These are phyloP conservation scores for Dendryphion nanum DNA, from an alignment of 2,329 filamentous ascomycete genomes.

Conservation along the genomic window DNA sequence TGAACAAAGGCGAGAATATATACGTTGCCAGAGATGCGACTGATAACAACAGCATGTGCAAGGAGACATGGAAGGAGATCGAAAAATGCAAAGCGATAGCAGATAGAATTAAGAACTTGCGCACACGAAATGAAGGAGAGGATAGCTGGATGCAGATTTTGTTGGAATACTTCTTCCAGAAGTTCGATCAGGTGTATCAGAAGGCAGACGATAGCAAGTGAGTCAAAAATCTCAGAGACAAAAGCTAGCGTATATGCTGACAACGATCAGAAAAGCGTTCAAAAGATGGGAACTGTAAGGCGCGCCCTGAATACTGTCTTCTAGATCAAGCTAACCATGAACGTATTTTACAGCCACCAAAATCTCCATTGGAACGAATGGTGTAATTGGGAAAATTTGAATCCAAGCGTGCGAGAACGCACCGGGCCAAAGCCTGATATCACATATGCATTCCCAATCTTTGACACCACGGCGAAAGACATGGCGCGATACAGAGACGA, in stretches of 20 bases:
- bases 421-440: conserved; percentile 12
- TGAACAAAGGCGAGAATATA: neutral
- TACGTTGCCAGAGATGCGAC: neutral
- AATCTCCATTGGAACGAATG: conserved; percentile 3
- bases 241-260: conserved; percentile 3
- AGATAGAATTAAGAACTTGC: neutral
- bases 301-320: neutral
- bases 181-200: conserved; percentile 2
- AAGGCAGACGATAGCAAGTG: neutral
- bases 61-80: neutral
- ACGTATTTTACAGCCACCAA: conserved; percentile 1
- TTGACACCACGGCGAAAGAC: conserved; percentile 2
- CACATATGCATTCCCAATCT: conserved; percentile 12
- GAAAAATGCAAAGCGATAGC: neutral
- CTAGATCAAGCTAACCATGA: neutral
- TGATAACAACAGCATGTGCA: neutral
- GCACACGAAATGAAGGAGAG: conserved; percentile 1
- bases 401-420: neutral
- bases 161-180: conserved; percentile 4
- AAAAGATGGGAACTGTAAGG: conserved; percentile 4
- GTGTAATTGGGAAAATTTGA: neutral
- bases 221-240: neutral
- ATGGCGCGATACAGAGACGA: conserved; percentile 1
- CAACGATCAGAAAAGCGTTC: no score
- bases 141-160: conserved; percentile 3